Conservation (phyloP, 192 early-diverging fungal genomes). For the Umbelopsis sp. region DNA sequence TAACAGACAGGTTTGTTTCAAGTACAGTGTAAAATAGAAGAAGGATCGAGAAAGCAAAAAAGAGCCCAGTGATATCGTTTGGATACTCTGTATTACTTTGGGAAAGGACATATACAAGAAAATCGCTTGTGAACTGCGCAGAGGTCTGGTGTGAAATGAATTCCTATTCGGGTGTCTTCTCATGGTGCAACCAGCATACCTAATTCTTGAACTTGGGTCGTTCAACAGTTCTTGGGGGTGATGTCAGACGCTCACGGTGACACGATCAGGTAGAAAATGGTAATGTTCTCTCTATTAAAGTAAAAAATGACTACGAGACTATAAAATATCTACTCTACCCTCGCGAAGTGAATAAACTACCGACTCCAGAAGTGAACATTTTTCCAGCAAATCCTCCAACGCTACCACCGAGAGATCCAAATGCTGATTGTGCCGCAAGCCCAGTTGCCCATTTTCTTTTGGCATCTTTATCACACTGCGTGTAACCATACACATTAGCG, state of each 20-base stretch:
- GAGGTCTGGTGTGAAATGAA: slow-evolving; percentile 12
- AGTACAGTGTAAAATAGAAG: background rate
- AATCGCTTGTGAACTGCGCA: slow-evolving; percentile 3
- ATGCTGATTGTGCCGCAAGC: slow-evolving; percentile 53
- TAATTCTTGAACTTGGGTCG: slow-evolving; percentile 6
- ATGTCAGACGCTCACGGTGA: slow-evolving; percentile 18
- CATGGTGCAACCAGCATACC: slow-evolving; percentile 6
- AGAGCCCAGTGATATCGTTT: background rate
- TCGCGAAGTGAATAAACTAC: slow-evolving; percentile 27
- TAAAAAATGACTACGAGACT: too few relatives aligned
- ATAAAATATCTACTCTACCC: background rate
- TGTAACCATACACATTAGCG: slow-evolving; percentile 95
- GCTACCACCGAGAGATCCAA: slow-evolving; percentile 54
- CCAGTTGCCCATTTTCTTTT: slow-evolving; percentile 73
- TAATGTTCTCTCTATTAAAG: background rate
- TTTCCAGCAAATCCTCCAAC: slow-evolving; percentile 38
- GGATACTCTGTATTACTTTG: slow-evolving; percentile 21
- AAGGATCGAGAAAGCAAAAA: slow-evolving; percentile 14
- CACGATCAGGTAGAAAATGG: slow-evolving; percentile 14
- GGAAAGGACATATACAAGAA: background rate
- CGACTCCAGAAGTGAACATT: slow-evolving; percentile 33
- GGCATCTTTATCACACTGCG: slow-evolving; percentile 93
- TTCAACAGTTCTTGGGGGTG: slow-evolving; percentile 9
- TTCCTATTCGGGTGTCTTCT: background rate
- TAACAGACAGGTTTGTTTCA: slow-evolving; percentile 13